Percentiles rank a stretch among this genome's conserved stretches.
phyloP scores from a whole-genome alignment of 139 green algal genomes.

The Micractinium conductrix region DNA sequence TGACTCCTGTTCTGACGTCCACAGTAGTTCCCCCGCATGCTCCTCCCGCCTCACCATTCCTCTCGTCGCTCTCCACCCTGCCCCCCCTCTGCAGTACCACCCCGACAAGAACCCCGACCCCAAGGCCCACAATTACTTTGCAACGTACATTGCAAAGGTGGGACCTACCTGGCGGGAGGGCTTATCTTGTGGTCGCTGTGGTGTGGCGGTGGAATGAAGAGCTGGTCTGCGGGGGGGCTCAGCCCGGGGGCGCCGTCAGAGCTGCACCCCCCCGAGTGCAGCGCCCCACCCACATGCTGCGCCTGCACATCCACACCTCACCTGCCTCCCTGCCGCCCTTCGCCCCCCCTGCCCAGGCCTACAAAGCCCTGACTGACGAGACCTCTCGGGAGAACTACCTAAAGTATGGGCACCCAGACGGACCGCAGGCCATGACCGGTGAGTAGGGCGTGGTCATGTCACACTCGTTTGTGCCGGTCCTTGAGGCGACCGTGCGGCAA shows the following conservation, averaged over 20 bases:
- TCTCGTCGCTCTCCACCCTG: background rate
- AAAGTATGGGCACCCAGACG: slow-evolving; percentile 92
- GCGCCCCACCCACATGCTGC: too few relatives aligned
- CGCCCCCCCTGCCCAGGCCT: too few relatives aligned
- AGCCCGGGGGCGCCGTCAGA: too few relatives aligned
- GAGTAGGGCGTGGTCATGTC: too few relatives aligned
- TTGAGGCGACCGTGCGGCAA: too few relatives aligned
- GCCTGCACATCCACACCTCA: too few relatives aligned
- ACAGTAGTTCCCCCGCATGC: background rate
- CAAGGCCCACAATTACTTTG: slow-evolving; percentile 83
- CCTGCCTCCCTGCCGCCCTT: background rate
- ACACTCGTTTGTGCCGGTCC: too few relatives aligned
- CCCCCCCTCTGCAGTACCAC: slow-evolving; percentile 72
- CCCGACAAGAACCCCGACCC: slow-evolving; percentile 96
- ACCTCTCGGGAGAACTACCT: slow-evolving; percentile 83
- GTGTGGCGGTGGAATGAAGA: background rate
- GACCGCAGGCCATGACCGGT: slow-evolving; percentile 63
- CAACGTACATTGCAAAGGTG: slow-evolving; percentile 83
- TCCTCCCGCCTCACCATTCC: background rate
- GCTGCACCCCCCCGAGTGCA: too few relatives aligned
- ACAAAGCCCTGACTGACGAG: slow-evolving; percentile 74
- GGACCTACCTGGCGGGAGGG: background rate
- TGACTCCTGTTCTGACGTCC: too few relatives aligned
- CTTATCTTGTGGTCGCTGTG: background rate
- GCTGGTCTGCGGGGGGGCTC: too few relatives aligned